Percentiles rank a stretch among this genome's conserved stretches.
phyloP scores from a whole-genome alignment of 331 rosid genomes.

The Phaseolus coccineus region DNA sequence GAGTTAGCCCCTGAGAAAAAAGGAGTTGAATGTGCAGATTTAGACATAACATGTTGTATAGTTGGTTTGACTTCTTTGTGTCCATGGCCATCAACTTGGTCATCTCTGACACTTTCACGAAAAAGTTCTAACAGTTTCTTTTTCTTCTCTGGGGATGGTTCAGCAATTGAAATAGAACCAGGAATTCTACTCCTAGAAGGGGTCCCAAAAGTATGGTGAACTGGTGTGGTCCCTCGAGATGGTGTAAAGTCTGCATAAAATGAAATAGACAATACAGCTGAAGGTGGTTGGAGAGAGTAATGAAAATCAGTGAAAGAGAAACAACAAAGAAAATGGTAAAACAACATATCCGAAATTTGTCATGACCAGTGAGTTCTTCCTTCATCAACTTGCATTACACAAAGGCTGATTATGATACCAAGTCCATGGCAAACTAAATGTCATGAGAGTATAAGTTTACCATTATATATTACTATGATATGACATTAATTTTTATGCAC shows the following conservation, averaged over 20 bases:
- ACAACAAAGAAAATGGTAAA: background rate
- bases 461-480: background rate
- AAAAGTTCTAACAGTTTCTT: slow-evolving; percentile 78
- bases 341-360: background rate
- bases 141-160: slow-evolving; percentile 68
- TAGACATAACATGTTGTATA: slow-evolving; percentile 51
- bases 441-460: background rate
- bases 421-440: slow-evolving; percentile 6
- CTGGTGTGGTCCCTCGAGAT: slow-evolving; percentile 85
- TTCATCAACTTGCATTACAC: slow-evolving; percentile 2
- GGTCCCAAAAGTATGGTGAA: slow-evolving; percentile 53
- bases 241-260: slow-evolving; percentile 79
- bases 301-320: slow-evolving; percentile 1
- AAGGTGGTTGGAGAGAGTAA: slow-evolving; percentile 10
- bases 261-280: background rate
- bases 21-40: slow-evolving; percentile 56
- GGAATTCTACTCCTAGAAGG: slow-evolving; percentile 49
- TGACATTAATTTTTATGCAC: background rate
- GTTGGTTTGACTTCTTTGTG: slow-evolving; percentile 49
- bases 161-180: slow-evolving; percentile 38
- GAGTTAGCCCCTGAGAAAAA: slow-evolving; percentile 54
- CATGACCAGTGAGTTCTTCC: background rate
- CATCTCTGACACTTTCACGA: slow-evolving; percentile 61
- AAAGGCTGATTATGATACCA: slow-evolving; percentile 1
- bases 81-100: slow-evolving; percentile 41